Conservation (phyloP, 163 green algal genomes). For the Coccomyxa subellipsoidea region DNA sequence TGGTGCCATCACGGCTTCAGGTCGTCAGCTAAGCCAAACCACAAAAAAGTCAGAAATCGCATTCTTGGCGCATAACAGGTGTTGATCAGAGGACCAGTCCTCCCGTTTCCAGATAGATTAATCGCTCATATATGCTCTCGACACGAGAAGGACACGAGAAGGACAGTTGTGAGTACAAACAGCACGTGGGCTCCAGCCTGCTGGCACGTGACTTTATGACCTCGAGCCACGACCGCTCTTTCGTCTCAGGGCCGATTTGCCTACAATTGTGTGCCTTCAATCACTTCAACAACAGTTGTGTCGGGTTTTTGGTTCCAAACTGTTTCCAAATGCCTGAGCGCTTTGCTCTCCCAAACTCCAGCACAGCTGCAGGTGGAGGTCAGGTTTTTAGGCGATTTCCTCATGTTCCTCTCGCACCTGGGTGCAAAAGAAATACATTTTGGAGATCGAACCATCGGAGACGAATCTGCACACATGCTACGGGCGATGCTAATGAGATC, state of each 20-base stretch:
- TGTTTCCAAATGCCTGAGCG: not conserved
- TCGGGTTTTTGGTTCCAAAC: too few species aligned
- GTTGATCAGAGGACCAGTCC: not conserved
- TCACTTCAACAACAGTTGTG: too few species aligned
- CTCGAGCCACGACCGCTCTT: not conserved
- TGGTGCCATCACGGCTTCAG: not conserved
- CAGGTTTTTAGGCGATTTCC: not conserved
- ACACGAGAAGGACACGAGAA: too few species aligned
- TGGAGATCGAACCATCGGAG: not conserved
- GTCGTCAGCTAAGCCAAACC: not conserved
- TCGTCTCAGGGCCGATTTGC: too few species aligned
- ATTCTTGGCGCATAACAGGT: not conserved
- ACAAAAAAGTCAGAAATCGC: not conserved
- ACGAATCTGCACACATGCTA: not conserved
- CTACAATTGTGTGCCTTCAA: too few species aligned
- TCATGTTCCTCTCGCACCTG: not conserved
- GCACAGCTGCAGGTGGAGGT: not conserved
- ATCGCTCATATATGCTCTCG: too few species aligned
- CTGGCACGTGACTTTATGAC: not conserved
- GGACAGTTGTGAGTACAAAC: not conserved
- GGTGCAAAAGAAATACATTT: not conserved
- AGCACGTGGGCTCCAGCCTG: not conserved
- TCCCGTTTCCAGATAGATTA: too few species aligned
- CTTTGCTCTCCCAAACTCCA: not conserved
- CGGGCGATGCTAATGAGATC: not conserved